These are phyloP conservation scores for Fomitiporia mediterranea DNA, from an alignment of 1,284 basidiomycete species.

Conservation along the genomic window DNA sequence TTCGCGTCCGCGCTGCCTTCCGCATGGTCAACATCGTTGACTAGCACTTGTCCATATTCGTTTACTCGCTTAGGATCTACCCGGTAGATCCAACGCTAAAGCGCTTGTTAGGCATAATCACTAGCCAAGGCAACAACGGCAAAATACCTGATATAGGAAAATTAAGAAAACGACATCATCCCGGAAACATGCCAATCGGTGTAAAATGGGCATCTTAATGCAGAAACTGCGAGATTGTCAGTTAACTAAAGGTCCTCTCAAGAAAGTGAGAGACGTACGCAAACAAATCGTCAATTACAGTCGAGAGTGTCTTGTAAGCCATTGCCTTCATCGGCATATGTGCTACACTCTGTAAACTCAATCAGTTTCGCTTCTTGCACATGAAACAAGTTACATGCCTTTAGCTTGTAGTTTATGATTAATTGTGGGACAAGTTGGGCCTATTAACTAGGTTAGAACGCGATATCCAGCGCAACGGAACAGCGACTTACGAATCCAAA, in stretches of 20 bases:
- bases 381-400: conserved; percentile 44
- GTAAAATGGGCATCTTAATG: conserved; percentile 94
- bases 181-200: conserved; percentile 85
- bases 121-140: conserved; percentile 4
- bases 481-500: conserved; percentile 84
- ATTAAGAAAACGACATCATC: conserved; percentile 90
- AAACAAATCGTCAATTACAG: conserved; percentile 91
- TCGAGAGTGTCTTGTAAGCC: conserved; percentile 90
- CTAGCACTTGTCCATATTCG: conserved; percentile 88
- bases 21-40: conserved; percentile 42
- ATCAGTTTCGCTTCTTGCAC: conserved; percentile 26
- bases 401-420: conserved; percentile 95
- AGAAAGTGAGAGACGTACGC: conserved; percentile 47
- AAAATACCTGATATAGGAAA: conserved; percentile 76
- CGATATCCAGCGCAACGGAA: background rate
- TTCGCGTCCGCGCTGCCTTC: conserved; percentile 37
- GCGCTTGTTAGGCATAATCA: conserved; percentile 12
- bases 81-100: conserved; percentile 90
- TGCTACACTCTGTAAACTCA: conserved; percentile 63
- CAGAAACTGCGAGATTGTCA: conserved; percentile 60
- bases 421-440: conserved; percentile 89
- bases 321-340: conserved; percentile 97
- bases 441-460: conserved; percentile 33
- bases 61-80: conserved; percentile 92
- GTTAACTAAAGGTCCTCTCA: conserved; percentile 12